These are phyloP conservation scores for Sphaerostilbella broomeana DNA, from an alignment of 2,329 filamentous ascomycete species.

Conservation along the genomic window DNA sequence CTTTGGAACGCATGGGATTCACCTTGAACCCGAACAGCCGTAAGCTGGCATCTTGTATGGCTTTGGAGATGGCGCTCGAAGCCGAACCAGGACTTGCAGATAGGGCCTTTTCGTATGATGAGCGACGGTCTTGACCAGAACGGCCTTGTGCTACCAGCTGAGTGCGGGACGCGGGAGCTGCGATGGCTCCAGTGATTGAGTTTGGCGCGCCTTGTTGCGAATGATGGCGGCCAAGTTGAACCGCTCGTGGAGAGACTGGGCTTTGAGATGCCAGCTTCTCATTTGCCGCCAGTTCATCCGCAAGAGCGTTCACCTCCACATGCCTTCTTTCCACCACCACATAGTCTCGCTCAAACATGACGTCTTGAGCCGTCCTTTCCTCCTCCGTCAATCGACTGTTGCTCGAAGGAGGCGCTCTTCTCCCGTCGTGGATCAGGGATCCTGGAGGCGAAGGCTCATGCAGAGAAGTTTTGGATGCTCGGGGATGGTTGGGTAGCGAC, in stretches of 20 bases:
- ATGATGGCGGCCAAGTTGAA: conserved; percentile 64
- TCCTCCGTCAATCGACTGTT: conserved; percentile 46
- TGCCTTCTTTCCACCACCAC: conserved; percentile 92
- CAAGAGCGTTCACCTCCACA: conserved; percentile 94
- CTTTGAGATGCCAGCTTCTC: conserved; percentile 51
- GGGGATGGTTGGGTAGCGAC: conserved; percentile 42
- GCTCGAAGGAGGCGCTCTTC: conserved; percentile 22
- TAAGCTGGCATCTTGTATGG: conserved; percentile 83
- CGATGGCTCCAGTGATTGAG: conserved; percentile 62
- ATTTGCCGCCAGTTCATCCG: conserved; percentile 86
- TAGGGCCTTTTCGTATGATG: conserved; percentile 70
- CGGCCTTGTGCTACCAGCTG: conserved; percentile 68
- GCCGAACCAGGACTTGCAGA: conserved; percentile 66
- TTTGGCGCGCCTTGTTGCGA: conserved; percentile 70
- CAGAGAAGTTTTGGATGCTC: conserved; percentile 19
- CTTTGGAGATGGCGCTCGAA: conserved; percentile 89
- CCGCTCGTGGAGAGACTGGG: conserved; percentile 48
- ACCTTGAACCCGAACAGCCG: conserved; percentile 67
- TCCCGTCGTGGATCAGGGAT: conserved; percentile 29
- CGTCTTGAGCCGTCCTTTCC: conserved; percentile 73
- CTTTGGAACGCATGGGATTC: conserved; percentile 57
- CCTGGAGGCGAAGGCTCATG: conserved; percentile 21
- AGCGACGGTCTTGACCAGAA: conserved; percentile 64
- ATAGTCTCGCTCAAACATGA: conserved; percentile 88
- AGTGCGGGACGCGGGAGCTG: conserved; percentile 60